These are phyloP conservation scores for Blastomyces gilchristii DNA, from an alignment of 2,329 filamentous ascomycete genomes.

Conservation along the genomic window DNA sequence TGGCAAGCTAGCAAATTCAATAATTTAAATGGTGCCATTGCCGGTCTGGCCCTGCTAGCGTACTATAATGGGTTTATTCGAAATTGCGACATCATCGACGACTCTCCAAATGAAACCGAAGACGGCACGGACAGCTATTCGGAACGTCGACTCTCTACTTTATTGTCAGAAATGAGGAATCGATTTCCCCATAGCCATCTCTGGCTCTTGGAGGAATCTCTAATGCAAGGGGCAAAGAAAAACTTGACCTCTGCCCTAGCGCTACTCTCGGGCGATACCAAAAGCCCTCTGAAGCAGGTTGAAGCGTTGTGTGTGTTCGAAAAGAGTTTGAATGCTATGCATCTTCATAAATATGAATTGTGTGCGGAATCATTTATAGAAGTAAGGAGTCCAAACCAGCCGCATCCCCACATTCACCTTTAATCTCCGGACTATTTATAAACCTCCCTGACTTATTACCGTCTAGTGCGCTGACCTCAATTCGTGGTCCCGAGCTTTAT, in stretches of 20 bases:
- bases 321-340: slow-evolving; percentile 66
- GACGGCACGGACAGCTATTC: slow-evolving; percentile 62
- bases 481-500: slow-evolving; percentile 81
- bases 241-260: slow-evolving; percentile 58
- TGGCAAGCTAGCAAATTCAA: slow-evolving; percentile 80
- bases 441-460: not conserved
- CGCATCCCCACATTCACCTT: not conserved
- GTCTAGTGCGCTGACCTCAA: slow-evolving; percentile 62
- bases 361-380: slow-evolving; percentile 65
- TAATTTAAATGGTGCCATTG: slow-evolving; percentile 88
- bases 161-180: slow-evolving; percentile 63
- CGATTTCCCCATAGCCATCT: slow-evolving; percentile 73
- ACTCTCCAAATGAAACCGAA: slow-evolving; percentile 32
- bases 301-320: slow-evolving; percentile 80
- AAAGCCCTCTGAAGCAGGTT: slow-evolving; percentile 76
- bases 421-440: not conserved
- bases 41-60: slow-evolving; percentile 66
- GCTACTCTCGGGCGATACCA: slow-evolving; percentile 49
- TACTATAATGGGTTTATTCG: slow-evolving; percentile 85
- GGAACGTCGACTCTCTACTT: slow-evolving; percentile 50
- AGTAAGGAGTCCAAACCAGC: slow-evolving; percentile 25
- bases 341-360: slow-evolving; percentile 62
- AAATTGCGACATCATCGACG: slow-evolving; percentile 76
- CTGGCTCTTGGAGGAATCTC: slow-evolving; percentile 81
- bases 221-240: slow-evolving; percentile 58